Base-by-base conservation (phyloP, 495 filamentous ascomycete genomes). In the Recurvomyces mirabilis region DNA sequence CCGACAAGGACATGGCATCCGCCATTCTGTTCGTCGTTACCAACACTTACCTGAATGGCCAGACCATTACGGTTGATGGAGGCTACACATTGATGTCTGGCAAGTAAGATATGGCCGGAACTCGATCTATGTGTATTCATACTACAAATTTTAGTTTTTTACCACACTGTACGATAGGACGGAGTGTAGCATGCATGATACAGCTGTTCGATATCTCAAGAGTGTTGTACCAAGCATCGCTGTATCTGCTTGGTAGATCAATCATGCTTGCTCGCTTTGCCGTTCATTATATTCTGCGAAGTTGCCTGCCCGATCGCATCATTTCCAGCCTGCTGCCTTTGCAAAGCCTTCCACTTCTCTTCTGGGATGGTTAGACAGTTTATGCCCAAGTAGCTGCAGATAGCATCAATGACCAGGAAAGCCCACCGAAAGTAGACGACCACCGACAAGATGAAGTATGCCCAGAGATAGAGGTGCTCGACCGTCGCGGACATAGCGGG, bases 391-490 rank as follows among this genome's bases (percentile, higher is more conserved):
- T 85, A 98, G 20, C 75, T 68, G 58, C 93, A 96, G 53, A 98
- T 96, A 47, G 82, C 81, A 55, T 81, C 78, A 49, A 93, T 94
- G 32, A 96, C 86, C 29, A 95, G 66, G 26, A 81, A 74, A 0
- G 91, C 91, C 93, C 91, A 98, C 51, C 84, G 76, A 64, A 79
- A 86, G 63, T 98, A 98, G 13, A 81, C 79, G 22, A 87, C 66
- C 35, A 79, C 64, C 9, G 93, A 80, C 56, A 94, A 84, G 15
- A 82, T 51, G 39, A 94, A 79, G 64, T 93, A 95, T 0, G 63
- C 70, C 46, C 84, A 73, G 13, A 98, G 79, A 64, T 95, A 98
- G 60, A 71, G 71, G 6, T 83, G 65, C 63, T 98, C 91, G 10
- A 74, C 50, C 21, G 55, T 57, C 0, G 75, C 63, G 7, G 53